Evolutionary conservation across 306 rosid species (phyloP).

Genomic region (Cajanus cajan): DNA sequence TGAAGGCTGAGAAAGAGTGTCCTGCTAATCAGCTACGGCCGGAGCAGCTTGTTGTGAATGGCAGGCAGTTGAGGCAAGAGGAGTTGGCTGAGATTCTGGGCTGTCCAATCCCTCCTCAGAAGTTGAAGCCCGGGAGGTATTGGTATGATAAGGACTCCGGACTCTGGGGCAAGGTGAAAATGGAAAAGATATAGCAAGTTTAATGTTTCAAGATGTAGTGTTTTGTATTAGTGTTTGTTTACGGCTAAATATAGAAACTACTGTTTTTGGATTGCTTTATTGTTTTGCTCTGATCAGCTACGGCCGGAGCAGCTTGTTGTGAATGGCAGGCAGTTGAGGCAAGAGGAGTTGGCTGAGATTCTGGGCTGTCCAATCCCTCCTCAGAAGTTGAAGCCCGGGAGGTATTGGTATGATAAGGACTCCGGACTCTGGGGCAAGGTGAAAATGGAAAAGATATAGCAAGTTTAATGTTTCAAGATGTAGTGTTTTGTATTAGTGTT

Average conservation of each 20-base stretch:
- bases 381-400: conserved; percentile 82
- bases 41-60: conserved; percentile 81
- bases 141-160: conserved; percentile 98
- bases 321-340: conserved; percentile 69
- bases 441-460: conserved; percentile 7
- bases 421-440: conserved; percentile 97
- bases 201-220: neutral
- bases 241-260: neutral
- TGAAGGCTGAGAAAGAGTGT: conserved; percentile 88
- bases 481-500: neutral
- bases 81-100: conserved; percentile 83
- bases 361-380: conserved; percentile 71
- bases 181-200: neutral
- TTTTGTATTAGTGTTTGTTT: neutral
- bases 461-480: neutral
- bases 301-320: conserved; percentile 85
- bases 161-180: conserved; percentile 85
- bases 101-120: conserved; percentile 67
- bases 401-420: conserved; percentile 93
- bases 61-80: conserved; percentile 67
- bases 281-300: conserved; percentile 59
- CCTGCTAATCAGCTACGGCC: conserved; percentile 80
- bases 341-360: conserved; percentile 81
- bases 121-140: conserved; percentile 84
- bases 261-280: neutral